A percentile compares a stretch with the other conserved stretches of the same genome.
Conservation (phyloP, 192 early-diverging fungal genomes). For the Podila minutissima region DNA sequence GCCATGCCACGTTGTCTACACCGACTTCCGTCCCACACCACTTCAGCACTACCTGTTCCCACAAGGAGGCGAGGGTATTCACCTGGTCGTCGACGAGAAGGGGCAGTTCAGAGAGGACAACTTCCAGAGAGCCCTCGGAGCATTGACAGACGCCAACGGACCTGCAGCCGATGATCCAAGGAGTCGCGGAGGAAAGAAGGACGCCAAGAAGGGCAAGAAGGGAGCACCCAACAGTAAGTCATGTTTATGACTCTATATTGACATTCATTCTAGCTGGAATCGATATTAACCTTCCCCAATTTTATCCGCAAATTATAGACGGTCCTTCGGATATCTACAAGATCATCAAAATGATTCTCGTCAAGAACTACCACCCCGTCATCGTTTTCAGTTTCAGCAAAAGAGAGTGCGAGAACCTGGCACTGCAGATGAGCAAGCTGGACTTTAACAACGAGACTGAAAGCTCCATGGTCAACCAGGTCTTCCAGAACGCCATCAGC, state of each 20-base stretch:
- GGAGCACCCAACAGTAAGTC: slow-evolving; percentile 27
- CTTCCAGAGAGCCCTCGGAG: slow-evolving; percentile 89
- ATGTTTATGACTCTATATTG: background rate
- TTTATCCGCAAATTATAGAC: slow-evolving; percentile 5
- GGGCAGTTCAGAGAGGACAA: slow-evolving; percentile 93
- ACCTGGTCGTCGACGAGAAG: slow-evolving; percentile 97
- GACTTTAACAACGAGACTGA: slow-evolving; percentile 93
- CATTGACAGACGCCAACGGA: slow-evolving; percentile 71
- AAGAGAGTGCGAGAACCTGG: slow-evolving; percentile 92
- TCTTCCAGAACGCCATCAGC: slow-evolving; percentile 90
- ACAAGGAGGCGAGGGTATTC: slow-evolving; percentile 90
- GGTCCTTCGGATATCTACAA: slow-evolving; percentile 88
- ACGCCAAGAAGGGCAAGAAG: slow-evolving; percentile 64
- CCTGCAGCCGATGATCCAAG: slow-evolving; percentile 58
- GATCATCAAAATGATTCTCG: slow-evolving; percentile 95
- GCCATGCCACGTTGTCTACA: slow-evolving; percentile 99
- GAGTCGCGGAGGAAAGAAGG: slow-evolving; percentile 61
- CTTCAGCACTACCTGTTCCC: slow-evolving; percentile 98
- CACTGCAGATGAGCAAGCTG: slow-evolving; percentile 89
- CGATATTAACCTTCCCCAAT: background rate
- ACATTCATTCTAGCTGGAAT: background rate
- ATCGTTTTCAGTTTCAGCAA: slow-evolving; percentile 98
- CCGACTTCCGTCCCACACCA: slow-evolving; percentile 96
- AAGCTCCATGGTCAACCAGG: slow-evolving; percentile 81
- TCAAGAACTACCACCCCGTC: slow-evolving; percentile 96